A percentile compares a stretch with the other conserved stretches of the same genome.
phyloP scores from a whole-genome alignment of 2,329 filamentous ascomycete genomes.

The Xylariaceae sp. region DNA sequence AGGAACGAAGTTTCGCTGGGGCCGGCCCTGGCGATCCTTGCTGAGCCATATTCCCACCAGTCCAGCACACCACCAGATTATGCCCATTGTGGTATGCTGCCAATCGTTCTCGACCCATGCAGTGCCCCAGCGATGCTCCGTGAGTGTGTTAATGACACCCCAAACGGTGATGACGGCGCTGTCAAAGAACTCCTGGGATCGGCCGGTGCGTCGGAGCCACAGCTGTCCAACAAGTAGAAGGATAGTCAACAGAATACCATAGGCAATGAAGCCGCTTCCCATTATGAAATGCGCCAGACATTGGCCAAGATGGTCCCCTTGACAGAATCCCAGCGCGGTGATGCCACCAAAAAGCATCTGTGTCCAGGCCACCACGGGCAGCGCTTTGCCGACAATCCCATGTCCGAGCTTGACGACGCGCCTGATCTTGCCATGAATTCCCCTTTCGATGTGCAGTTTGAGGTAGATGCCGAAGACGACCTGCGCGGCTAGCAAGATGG shows the following conservation, averaged over 20 bases:
- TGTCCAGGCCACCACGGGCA: conserved; percentile 82
- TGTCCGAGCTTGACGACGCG: conserved; percentile 68
- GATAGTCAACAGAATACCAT: conserved; percentile 82
- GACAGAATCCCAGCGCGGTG: conserved; percentile 86
- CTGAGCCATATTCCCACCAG: conserved; percentile 90
- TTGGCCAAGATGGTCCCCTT: conserved; percentile 84
- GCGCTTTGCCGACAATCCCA: conserved; percentile 76
- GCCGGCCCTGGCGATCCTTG: conserved; percentile 72
- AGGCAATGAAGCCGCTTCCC: conserved; percentile 93
- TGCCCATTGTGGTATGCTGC: conserved; percentile 99
- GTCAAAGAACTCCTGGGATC: conserved; percentile 96
- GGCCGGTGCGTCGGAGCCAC: conserved; percentile 76
- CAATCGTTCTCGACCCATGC: conserved; percentile 90
- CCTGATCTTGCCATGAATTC: conserved; percentile 74
- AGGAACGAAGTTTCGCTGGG: conserved; percentile 89
- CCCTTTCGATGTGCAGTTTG: conserved; percentile 81
- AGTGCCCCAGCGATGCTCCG: conserved; percentile 89
- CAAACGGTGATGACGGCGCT: conserved; percentile 85
- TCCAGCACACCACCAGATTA: conserved; percentile 96
- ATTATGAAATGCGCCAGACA: conserved; percentile 98
- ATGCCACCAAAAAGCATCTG: conserved; percentile 98
- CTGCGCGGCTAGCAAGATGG: conserved; percentile 74
- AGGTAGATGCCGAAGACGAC: conserved; percentile 80
- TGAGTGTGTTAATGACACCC: conserved; percentile 98
- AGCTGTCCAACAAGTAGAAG: conserved; percentile 82